These are phyloP conservation scores for Agastache rugosa DNA, from an alignment of 257 asterid genomes.

Conservation along the genomic window DNA sequence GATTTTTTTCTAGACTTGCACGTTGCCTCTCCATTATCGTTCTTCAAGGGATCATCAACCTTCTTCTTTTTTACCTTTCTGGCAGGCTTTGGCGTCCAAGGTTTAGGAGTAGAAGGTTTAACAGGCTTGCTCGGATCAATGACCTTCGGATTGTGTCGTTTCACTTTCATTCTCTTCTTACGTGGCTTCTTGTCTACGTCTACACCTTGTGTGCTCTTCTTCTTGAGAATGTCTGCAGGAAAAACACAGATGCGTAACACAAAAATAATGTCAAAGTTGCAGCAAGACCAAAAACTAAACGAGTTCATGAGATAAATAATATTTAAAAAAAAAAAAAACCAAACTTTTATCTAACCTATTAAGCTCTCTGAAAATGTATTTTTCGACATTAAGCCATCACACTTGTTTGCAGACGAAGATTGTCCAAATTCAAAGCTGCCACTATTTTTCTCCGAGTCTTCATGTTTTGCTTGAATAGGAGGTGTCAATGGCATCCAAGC, in stretches of 20 bases:
- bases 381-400: not conserved
- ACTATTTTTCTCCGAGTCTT: not conserved
- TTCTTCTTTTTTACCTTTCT: not conserved
- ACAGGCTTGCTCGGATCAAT: slow-evolving; percentile 43
- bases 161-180: slow-evolving; percentile 27
- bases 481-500: slow-evolving; percentile 38
- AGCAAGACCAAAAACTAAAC: no score
- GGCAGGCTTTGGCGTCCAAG: slow-evolving; percentile 36
- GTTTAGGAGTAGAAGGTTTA: slow-evolving; percentile 43
- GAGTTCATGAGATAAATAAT: not conserved
- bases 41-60: not conserved
- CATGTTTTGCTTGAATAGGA: not conserved
- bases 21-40: not conserved
- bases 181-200: slow-evolving; percentile 15
- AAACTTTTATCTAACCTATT: not conserved
- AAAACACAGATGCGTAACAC: no score
- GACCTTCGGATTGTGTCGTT: slow-evolving; percentile 54
- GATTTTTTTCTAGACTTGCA: not conserved
- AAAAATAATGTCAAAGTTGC: not conserved
- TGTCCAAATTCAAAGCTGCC: not conserved
- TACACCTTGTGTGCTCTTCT: slow-evolving; percentile 19
- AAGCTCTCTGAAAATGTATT: not conserved
- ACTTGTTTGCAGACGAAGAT: not conserved
- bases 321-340: not conserved
- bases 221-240: slow-evolving; percentile 12